Conservation (phyloP, 352 stramenopile species). For the Pythium biforme region DNA sequence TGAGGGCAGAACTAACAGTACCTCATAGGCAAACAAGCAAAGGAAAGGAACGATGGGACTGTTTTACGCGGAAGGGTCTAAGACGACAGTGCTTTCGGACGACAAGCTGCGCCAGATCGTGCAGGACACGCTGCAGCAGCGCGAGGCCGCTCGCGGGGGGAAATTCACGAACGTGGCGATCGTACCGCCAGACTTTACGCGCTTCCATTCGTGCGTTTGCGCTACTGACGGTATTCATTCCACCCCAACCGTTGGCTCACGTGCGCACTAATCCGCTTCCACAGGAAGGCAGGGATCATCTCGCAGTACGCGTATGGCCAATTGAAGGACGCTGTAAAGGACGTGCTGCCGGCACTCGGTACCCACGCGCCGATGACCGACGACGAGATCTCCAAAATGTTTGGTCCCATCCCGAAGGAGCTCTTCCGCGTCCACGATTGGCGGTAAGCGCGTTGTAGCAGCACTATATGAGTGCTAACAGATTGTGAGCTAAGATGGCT, state of each 20-base stretch:
- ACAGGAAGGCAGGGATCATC: slow-evolving; percentile 89
- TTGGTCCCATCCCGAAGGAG: slow-evolving; percentile 84
- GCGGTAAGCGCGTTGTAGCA: slow-evolving; percentile 47
- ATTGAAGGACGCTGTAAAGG: slow-evolving; percentile 75
- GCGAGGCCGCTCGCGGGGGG: slow-evolving; percentile 51
- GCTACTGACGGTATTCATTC: too few species aligned
- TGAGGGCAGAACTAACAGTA: too few species aligned
- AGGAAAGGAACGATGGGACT: slow-evolving; percentile 46
- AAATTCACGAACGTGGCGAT: slow-evolving; percentile 82
- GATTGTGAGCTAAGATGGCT: neutral
- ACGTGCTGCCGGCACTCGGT: slow-evolving; percentile 94
- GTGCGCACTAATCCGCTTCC: neutral
- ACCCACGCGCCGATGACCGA: slow-evolving; percentile 96
- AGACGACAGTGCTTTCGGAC: slow-evolving; percentile 60
- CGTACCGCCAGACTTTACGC: slow-evolving; percentile 95
- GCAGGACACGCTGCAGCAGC: slow-evolving; percentile 52
- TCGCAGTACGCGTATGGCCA: slow-evolving; percentile 94
- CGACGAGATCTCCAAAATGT: slow-evolving; percentile 95
- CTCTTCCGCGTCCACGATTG: slow-evolving; percentile 96
- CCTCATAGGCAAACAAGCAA: too few species aligned
- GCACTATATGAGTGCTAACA: neutral
- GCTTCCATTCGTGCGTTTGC: slow-evolving; percentile 94
- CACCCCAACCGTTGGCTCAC: neutral
- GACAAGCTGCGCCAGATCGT: slow-evolving; percentile 63
- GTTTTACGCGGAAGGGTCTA: slow-evolving; percentile 72